Evolutionary conservation across 345 rosid species (phyloP), one percentile per base, ranked within the genome.

Genomic region (Sisymbrium altissimum): DNA sequence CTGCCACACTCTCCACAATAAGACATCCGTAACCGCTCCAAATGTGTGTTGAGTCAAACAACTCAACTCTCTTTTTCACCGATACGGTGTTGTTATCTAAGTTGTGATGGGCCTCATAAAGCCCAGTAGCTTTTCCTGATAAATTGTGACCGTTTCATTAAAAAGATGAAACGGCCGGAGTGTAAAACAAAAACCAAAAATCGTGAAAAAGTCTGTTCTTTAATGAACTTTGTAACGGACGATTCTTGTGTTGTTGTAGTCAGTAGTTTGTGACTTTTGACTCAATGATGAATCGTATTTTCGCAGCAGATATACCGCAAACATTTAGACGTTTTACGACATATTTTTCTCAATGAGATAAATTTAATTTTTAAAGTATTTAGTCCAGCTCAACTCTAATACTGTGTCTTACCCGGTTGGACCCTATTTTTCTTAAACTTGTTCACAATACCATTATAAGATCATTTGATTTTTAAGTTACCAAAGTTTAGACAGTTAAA

Each of bases 21-120:
- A 50, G 55, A 75, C 68, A 75, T 59, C 30, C 48, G 39, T 67
- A 52, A 67, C 73, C 78, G 63, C 7, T 66, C 40, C 46, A 55
- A 11, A 43, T 54, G 56, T 72, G 65, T 43, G 57, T 52, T 63
- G 25, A 3, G 27, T 10, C 58, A 15, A 46, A 38, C 67, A 70
- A 60, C 40, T 71, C 61, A 6, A 18, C 45, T 59, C 45, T 71
- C 45, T 50, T 41, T 27, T 4, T n/a, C n/a, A n/a, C n/a, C n/a
- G n/a, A n/a, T n/a, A n/a, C n/a, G 25, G 25, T 23, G 25, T 1
- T n/a, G 67, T 38, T 60, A 44, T 45, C 30, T 13, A 13, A 39
- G 70, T 38, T 32, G 14, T 39, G 21, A 44, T 45, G 57, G 65
- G 65, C 71, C 64, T 64, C 49, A 44, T 2, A 15, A 25, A 65